Evolutionary conservation across 495 filamentous ascomycete genomes (phyloP), one percentile per base, ranked within the genome.

Genomic region (Massariosphaeria phaeospora): DNA sequence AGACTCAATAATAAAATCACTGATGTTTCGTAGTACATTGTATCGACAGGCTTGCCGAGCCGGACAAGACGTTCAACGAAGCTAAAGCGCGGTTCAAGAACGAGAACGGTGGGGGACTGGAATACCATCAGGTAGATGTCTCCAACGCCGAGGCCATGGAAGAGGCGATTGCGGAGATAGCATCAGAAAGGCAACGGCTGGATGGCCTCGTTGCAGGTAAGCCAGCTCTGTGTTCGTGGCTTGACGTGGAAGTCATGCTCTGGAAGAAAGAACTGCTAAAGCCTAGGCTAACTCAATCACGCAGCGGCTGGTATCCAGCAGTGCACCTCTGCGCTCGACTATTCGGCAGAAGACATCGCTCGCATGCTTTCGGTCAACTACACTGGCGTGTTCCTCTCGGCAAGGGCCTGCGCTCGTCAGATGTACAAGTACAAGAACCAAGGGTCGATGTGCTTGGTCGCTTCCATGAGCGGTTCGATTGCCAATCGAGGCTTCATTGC

Each of bases 281-380:
- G n/a, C n/a, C 12, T 24, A 8, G 6, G 50, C 51, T 48, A 31
- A 55, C 44, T 23, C 10, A 15, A n/a, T 6, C 9, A 47, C 48
- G 4, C 85, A 2, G 86, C 87, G 0, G 63, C 63, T 23, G 63
- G 45, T 18, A 60, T 63, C 15, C 63, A 66, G 38, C 23, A 60
- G n/a, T 45, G 55, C 26, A 27, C 24, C 7, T 12, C 43, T 9
- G 55, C 63, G 21, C 33, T 63, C 45, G 54, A 88, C 31, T 88
- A 89, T 66, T 76, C 76, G 2, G 72, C 76, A 36, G 75, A 82
- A 47, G 84, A 88, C 61, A 79, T 84, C 55, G 80, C 80, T 48
- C 74, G 74, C 48, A 86, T 90, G 82, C 76, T 91, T 66, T 79
- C 80, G 41, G 75, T 87, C 48, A 91, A 91, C 62, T 83, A 87